A percentile compares a stretch with the other conserved stretches of the same genome.
phyloP scores from a whole-genome alignment of 73 alveolate species.

The Tetrahymena malaccensis region DNA sequence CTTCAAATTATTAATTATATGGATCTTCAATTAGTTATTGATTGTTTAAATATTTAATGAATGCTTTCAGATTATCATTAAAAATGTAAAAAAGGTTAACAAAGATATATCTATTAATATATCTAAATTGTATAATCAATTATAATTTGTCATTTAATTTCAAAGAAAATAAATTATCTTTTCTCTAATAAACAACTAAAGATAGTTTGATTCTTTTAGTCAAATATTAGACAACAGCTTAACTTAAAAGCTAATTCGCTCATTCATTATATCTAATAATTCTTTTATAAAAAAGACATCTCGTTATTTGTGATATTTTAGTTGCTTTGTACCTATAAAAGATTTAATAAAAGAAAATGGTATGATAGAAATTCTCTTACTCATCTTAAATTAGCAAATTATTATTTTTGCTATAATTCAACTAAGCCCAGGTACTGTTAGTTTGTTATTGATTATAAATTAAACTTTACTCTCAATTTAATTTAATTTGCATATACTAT shows the following conservation, averaged over 20 bases:
- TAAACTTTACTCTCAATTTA: too few relatives aligned
- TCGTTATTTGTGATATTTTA: background rate
- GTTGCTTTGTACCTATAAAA: background rate
- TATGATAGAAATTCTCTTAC: background rate
- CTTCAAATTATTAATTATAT: background rate
- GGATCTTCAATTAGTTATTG: background rate
- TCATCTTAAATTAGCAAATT: background rate
- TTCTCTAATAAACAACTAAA: background rate
- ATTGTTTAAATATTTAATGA: background rate
- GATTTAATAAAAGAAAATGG: background rate
- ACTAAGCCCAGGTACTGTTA: too few relatives aligned
- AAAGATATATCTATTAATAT: background rate
- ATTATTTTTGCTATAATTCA: too few relatives aligned
- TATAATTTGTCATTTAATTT: background rate
- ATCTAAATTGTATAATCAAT: background rate
- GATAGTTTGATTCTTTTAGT: background rate
- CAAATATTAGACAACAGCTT: background rate
- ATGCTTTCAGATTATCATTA: background rate
- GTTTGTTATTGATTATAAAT: too few relatives aligned
- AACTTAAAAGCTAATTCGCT: background rate
- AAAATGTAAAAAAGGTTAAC: background rate
- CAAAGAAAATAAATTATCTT: background rate
- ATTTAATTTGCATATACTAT: too few relatives aligned
- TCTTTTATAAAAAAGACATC: background rate
- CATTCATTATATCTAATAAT: background rate